Base-by-base conservation (phyloP, 495 filamentous ascomycete species). In the Aspergillus avenaceus region DNA sequence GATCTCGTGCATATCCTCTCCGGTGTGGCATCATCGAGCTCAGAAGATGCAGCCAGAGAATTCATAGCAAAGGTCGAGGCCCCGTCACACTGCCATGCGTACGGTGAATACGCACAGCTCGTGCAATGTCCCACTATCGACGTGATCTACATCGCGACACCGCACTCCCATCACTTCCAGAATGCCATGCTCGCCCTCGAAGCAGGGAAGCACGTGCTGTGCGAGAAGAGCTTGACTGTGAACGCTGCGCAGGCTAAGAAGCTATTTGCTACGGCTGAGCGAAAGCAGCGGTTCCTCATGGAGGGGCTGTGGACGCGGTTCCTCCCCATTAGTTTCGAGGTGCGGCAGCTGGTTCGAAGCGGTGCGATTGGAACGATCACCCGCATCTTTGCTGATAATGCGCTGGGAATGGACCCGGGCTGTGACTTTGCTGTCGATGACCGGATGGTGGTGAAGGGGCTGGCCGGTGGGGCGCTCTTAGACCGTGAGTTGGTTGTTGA, bases 251-350 rank as follows among this genome's bases (percentile, higher is more conserved):
- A 92, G 67, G 75, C 84, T 5, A 75, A 73, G 49, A 78, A 80
- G 55, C 70, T 92, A 14, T 75, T 84, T 28, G 76, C 82, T 27
- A 81, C 76, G 22, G 86, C 89, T 0, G 77, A 68, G 54, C 72
- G 74, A 47, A 89, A 88, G 74, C 75, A 77, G 6, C 52, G 90
- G 14, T 91, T 91, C 68, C 61, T 93, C 31, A 90, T 91, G 85
- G 88, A 93, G 71, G 87, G 87, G 8, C 81, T 92, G 22, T 92
- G 89, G 89, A 91, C 87, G 25, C 66, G 89, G 18, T 87, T 84
- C 64, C 87, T 89, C 66, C 89, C 89, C 0, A 60, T 87, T 0
- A 81, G 76, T 53, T 77, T 81, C 56, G 79, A 86, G 64, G 66
- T 91, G 22, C 64, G 84, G 26, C 73, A 85, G 41, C 54, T 85